Evolutionary conservation across 1,139 yeast genomes (phyloP), one percentile per base, ranked within the genome.

Genomic region (Groenewaldozyma sp.): DNA sequence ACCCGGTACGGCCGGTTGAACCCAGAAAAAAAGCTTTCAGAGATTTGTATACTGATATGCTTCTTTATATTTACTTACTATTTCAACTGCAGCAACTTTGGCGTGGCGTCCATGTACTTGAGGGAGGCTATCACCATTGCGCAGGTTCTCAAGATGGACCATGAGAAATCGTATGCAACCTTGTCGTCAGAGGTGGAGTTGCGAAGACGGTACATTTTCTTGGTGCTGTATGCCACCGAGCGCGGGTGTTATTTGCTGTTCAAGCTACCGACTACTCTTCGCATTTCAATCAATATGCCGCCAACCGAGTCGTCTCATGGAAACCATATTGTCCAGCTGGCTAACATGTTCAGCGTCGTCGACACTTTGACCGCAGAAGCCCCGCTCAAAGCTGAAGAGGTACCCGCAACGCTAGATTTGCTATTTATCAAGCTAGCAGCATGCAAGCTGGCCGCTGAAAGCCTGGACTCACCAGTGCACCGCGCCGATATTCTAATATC

Each of bases 401-500:
- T 31, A 16, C n/a, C n/a, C n/a, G 20, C 18, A 21, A 38, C 28
- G 5, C 16, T 29, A 13, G 24, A 17, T 5, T 11, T 16, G 18
- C 37, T 45, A 24, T 31, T 39, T n/a, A 34, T 31, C 16, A 29
- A 37, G 22, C 31, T 45, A 7, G 41, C 44, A 24, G 27, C 27
- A 4, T 28, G 37, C 13, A 34, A 35, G 16, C 28, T 34, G 17
- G 32, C 35, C 14, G 26, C 36, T 4, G 24, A 16, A n/a, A 28
- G 28, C n/a, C 29, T 45, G 22, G 24, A 29, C 5, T 37, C 38
- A 10, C 49, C 44, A n/a, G 39, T 42, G 14, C 46, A 46, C 21
- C 32, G 40, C 28, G 48, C 49, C 4, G 50, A 46, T 28, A 45
- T 43, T 29, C 31, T 45, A 13, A 42, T 46, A 16, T 36, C 50